Evolutionary conservation across 2,329 filamentous ascomycete genomes (phyloP), one percentile per base, ranked within the genome.

Genomic region (Diplodia seriata): DNA sequence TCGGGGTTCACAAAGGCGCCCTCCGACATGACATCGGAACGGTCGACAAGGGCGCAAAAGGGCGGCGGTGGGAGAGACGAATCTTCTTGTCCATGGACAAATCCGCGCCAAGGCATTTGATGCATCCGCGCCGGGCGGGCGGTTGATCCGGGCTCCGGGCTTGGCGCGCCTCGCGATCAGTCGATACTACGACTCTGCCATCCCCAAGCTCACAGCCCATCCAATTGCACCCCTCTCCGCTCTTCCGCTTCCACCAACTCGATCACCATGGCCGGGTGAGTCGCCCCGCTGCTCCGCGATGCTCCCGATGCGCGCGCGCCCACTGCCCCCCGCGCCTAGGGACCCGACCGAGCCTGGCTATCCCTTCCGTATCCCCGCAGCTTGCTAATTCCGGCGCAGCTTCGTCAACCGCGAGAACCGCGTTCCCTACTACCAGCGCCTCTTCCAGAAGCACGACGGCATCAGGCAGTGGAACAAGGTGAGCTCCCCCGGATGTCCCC

Each of bases 401-500:
- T 76, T 89, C 77, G 73, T 93, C 83, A 84, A 91, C 86, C 89
- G 89, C 80, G 85, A 87, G 79, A 94, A 94, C 87, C 87, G 86
- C 76, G 91, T 94, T 75, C 90, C 90, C 68, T 76, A 90, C 78
- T 86, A 90, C 83, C 91, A 94, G 86, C 85, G 87, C 76, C 81
- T 87, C 74, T 93, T 92, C 85, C 91, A 93, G 84, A 83, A 85
- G 72, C 89, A 91, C 74, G 91, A 91, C 81, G 87, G 86, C 75
- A 81, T 88, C 73, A 88, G 91, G 76, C 81, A 92, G 79, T 94
- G 91, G 91, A 84, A 87, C 81, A 93, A 93, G 82, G 91, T 94
- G 86, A 79, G 61, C 70, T 36, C 54, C 20, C 15, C 31, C 29
- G 26, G n/a, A 40, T 14, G 23, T 53, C 51, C 23, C 5, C 23